Evolutionary conservation across 2,329 filamentous ascomycete genomes (phyloP).

Genomic region (Monosporascus sp.): DNA sequence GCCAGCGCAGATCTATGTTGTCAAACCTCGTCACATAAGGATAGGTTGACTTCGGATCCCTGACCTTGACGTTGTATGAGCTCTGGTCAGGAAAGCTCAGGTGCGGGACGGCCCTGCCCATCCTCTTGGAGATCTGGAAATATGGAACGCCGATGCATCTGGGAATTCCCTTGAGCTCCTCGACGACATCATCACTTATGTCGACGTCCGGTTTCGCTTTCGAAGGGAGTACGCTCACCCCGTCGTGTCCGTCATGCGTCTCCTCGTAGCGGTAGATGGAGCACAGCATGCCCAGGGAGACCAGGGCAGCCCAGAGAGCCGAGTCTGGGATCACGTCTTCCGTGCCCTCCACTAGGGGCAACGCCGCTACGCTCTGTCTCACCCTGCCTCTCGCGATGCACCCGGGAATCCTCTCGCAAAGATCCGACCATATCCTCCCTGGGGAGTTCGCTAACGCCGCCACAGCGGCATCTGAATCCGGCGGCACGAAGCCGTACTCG

Average conservation of each 20-base stretch:
- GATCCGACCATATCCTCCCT: slow-evolving; percentile 49
- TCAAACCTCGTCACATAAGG: slow-evolving; percentile 48
- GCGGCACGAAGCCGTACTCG: slow-evolving; percentile 47
- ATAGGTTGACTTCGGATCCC: slow-evolving; percentile 40
- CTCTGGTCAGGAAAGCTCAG: slow-evolving; percentile 49
- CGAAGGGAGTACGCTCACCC: slow-evolving; percentile 14
- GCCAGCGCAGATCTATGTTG: slow-evolving; percentile 49
- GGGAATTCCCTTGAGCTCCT: slow-evolving; percentile 45
- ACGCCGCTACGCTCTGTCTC: slow-evolving; percentile 41
- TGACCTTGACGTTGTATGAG: slow-evolving; percentile 47
- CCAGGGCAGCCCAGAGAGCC: slow-evolving; percentile 48
- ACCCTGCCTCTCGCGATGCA: slow-evolving; percentile 46
- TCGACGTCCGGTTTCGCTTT: slow-evolving; percentile 32
- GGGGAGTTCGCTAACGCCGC: slow-evolving; percentile 42
- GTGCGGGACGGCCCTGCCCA: slow-evolving; percentile 47
- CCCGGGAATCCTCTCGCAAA: slow-evolving; percentile 49
- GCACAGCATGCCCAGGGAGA: slow-evolving; percentile 47
- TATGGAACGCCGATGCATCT: slow-evolving; percentile 44
- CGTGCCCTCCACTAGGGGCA: slow-evolving; percentile 44
- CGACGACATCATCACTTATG: slow-evolving; percentile 46
- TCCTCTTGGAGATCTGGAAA: slow-evolving; percentile 43
- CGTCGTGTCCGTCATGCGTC: slow-evolving; percentile 43
- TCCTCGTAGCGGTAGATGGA: slow-evolving; percentile 50
- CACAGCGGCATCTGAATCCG: slow-evolving; percentile 43
- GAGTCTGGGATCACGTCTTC: slow-evolving; percentile 44